Evolutionary conservation across 73 alveolate genomes (phyloP).

Genomic region (Tetrahymena malaccensis): DNA sequence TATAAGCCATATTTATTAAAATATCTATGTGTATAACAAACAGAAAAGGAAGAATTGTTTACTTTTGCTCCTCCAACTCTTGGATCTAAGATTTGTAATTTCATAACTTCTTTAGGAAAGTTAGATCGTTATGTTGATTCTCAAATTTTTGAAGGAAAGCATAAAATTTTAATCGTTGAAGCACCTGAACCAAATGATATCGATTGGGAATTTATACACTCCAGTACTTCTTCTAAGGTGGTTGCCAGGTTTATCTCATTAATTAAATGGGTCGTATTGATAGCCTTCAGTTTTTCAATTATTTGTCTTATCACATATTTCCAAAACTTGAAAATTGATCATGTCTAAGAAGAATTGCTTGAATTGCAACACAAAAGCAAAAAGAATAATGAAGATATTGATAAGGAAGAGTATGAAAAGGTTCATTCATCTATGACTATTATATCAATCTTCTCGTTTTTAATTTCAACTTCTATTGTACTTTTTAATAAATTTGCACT

Average conservation of each 20-base stretch:
- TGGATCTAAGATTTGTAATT: constrained; percentile 10
- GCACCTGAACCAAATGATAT: constrained; percentile 45
- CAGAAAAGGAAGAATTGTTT: constrained; percentile 16
- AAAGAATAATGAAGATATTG: not conserved
- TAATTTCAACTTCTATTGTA: not conserved
- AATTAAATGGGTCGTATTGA: not conserved
- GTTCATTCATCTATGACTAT: not conserved
- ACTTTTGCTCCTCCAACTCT: not conserved
- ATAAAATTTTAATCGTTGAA: constrained; percentile 8
- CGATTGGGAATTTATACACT: constrained; percentile 43
- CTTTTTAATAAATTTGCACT: constrained; percentile 3
- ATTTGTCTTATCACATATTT: not conserved
- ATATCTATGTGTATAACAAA: constrained; percentile 1
- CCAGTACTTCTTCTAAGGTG: not conserved
- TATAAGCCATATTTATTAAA: not conserved
- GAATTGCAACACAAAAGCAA: not conserved
- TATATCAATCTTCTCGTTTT: not conserved
- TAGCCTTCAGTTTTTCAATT: not conserved
- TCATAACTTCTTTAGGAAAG: constrained; percentile 2
- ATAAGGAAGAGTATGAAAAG: not conserved
- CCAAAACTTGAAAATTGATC: not conserved
- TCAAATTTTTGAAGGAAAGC: not conserved
- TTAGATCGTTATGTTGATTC: constrained; percentile 10
- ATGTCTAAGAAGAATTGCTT: not conserved
- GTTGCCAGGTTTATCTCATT: constrained; percentile 5